Evolutionary conservation across 495 filamentous ascomycete species (phyloP), one percentile per base, ranked within the genome.

Genomic region (Schizothecium vesticola): DNA sequence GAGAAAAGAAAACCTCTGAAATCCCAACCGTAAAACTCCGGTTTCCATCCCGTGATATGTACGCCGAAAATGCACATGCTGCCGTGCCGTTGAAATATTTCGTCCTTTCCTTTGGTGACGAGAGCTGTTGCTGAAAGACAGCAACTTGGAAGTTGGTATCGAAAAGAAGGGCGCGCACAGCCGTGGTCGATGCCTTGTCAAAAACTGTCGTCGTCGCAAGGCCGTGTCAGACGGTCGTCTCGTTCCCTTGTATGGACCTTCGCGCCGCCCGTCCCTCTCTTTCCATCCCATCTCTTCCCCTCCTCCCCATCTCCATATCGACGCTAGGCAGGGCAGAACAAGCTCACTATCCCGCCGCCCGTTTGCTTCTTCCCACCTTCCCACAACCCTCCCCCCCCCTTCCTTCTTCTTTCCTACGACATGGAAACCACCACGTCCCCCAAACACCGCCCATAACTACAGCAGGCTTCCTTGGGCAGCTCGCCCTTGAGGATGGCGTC

Each of bases 381-480:
- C 28, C 8, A 9, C 25, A 28, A 22, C 23, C 31, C 3, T 19
- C 29, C n/a, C 3, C 61, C 9, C 29, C 59, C 28, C 21, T 19
- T 8, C 19, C 36, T 63, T 21, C 19, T 36, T 31, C 0, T 56
- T 26, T 2, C 25, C 36, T 13, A 79, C 13, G 28, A 65, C 75
- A 80, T 77, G 43, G 76, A 72, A 36, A 85, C 67, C 23, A 84
- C 82, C 22, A 85, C 82, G 58, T 81, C 78, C 21, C 79, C 77
- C 62, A 78, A 77, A 66, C 82, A 84, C 3, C 78, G 70, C 12
- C 83, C 82, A 64, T 85, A 85, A 63, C 76, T 80, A 70, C 83
- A 85, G 70, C 83, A 84, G 9, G 77, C 80, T 29, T 81, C 80
- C 31, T 81, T 79, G 10, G 78, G 74, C 51, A 83, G 72, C 22